Evolutionary conservation across 2,329 filamentous ascomycete genomes (phyloP).

Genomic region (Trichoderma pleuroti): DNA sequence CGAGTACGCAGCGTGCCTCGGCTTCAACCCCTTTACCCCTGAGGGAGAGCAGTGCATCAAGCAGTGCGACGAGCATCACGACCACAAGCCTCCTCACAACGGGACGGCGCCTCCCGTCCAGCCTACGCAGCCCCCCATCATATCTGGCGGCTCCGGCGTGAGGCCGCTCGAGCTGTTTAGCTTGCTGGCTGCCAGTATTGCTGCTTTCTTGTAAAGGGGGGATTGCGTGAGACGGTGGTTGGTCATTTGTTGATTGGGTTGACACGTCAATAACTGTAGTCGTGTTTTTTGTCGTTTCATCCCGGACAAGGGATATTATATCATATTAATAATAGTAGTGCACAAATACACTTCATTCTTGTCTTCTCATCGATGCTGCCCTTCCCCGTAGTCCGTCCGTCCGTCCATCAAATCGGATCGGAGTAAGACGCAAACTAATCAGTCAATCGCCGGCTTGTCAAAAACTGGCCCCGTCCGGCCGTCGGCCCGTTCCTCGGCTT

Average conservation of each 20-base stretch:
- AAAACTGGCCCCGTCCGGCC: background rate
- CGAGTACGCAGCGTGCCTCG: conserved; percentile 4
- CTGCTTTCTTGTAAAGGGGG: conserved; percentile 26
- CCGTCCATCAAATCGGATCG: background rate
- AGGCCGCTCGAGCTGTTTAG: conserved; percentile 22
- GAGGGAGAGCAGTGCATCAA: background rate
- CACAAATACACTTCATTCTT: background rate
- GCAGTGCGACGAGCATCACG: background rate
- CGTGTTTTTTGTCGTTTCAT: too few relatives aligned
- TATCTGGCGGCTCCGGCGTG: conserved; percentile 25
- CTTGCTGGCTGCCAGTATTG: conserved; percentile 26
- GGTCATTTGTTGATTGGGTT: background rate
- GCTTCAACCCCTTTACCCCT: background rate
- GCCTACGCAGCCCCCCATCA: conserved; percentile 10
- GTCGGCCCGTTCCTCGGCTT: conserved; percentile 8
- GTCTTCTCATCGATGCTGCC: background rate
- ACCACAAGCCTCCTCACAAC: background rate
- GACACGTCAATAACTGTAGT: background rate
- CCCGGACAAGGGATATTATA: too few relatives aligned
- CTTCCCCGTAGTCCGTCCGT: background rate
- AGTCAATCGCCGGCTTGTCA: background rate
- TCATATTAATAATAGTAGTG: background rate
- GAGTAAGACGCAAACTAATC: background rate
- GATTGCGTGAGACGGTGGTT: background rate
- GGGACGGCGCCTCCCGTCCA: background rate